phyloP scores from a whole-genome alignment of 116 monocot species.

The Zostera marina region DNA sequence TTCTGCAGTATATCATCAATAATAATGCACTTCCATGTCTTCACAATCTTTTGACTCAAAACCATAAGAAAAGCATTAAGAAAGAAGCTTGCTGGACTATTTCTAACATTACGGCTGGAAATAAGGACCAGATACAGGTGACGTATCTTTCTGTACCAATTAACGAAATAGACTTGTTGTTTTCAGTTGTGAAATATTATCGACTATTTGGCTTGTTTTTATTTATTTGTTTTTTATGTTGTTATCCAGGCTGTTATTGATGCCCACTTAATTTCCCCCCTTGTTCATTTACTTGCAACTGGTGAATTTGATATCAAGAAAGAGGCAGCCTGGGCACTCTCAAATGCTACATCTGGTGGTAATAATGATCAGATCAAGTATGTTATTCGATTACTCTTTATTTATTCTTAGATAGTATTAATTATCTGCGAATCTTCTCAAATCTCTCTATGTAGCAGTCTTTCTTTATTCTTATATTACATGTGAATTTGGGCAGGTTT shows the following conservation, averaged over 20 bases:
- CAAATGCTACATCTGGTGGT: slow-evolving; percentile 43
- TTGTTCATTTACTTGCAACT: slow-evolving; percentile 35
- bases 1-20: slow-evolving; percentile 18
- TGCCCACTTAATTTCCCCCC: slow-evolving; percentile 25
- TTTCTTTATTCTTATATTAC: not conserved
- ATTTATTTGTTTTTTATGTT: not conserved
- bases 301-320: slow-evolving; percentile 48
- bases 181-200: not conserved
- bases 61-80: slow-evolving; percentile 31
- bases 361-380: slow-evolving; percentile 40
- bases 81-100: slow-evolving; percentile 41
- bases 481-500: slow-evolving; percentile 6
- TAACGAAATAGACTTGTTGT: no score
- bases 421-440: not conserved
- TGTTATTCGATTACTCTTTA: not conserved
- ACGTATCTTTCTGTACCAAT: not conserved
- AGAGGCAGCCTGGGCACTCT: slow-evolving; percentile 26
- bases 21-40: slow-evolving; percentile 20
- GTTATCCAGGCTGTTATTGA: slow-evolving; percentile 20
- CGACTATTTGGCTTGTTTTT: not conserved
- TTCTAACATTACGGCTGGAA: slow-evolving; percentile 32
- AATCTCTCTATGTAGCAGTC: not conserved
- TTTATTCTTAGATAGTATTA: not conserved
- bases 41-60: slow-evolving; percentile 17
- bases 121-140: slow-evolving; percentile 33